Percentiles rank a stretch among this genome's conserved stretches.
phyloP scores from a whole-genome alignment of 768 basidiomycete species.

The Hydnomerulius pinastri region DNA sequence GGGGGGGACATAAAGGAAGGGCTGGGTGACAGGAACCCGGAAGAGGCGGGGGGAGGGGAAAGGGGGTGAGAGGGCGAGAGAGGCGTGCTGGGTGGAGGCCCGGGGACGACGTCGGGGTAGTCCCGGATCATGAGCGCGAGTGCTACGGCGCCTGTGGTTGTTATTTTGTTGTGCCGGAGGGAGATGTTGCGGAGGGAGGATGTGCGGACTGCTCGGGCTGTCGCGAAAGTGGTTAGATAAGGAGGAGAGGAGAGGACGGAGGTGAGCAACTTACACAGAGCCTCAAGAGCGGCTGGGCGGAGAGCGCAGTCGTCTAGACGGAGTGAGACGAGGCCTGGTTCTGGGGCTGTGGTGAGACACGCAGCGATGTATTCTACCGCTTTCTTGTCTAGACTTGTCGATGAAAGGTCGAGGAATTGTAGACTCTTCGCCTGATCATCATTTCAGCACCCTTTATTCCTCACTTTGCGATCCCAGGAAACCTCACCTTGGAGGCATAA shows the following conservation, averaged over 20 bases:
- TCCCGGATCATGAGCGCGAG: constrained; percentile 96
- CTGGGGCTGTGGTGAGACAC: constrained; percentile 48
- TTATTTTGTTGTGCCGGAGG: constrained; percentile 85
- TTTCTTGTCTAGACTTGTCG: constrained; percentile 82
- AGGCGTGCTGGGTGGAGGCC: not conserved
- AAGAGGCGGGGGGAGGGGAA: constrained; percentile 14
- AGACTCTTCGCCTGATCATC: constrained; percentile 64
- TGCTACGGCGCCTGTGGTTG: constrained; percentile 82
- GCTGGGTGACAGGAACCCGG: constrained; percentile 32
- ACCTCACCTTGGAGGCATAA: constrained; percentile 69
- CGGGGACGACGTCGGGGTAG: constrained; percentile 78
- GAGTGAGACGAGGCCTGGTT: constrained; percentile 66
- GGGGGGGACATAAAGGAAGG: constrained; percentile 35
- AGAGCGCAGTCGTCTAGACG: constrained; percentile 86
- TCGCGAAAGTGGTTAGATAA: not conserved
- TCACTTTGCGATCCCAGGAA: not conserved
- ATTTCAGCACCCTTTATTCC: not conserved
- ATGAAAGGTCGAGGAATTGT: constrained; percentile 89
- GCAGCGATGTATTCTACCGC: constrained; percentile 79
- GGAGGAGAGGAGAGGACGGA: not conserved
- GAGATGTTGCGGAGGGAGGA: constrained; percentile 89
- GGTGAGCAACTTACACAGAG: constrained; percentile 58
- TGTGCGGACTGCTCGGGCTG: constrained; percentile 81
- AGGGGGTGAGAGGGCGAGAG: too few species aligned
- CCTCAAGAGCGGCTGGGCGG: constrained; percentile 73